Evolutionary conservation across 164 flowering plant genomes (phyloP), one percentile per base, ranked within the genome.

Genomic region (Annona squamosa): DNA sequence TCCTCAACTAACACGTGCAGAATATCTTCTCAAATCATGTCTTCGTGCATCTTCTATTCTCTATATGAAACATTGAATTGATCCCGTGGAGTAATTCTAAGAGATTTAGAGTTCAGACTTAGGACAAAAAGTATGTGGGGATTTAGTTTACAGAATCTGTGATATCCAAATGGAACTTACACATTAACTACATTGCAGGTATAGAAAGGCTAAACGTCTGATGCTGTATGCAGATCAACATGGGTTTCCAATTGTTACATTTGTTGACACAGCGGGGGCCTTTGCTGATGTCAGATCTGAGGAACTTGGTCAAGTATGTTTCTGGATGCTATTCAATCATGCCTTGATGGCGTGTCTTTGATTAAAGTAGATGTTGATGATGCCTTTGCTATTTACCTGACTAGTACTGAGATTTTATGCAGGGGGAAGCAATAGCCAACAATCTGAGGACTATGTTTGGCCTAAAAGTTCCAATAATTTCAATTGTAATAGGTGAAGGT

Each of bases 211-310:
- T 64, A 52, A 73, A 67, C 82, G 79, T 10, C 74, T 80, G 79
- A 80, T 80, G 82, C 45, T 71, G n/a, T 80, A 80, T 71, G 82
- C 82, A 71, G 79, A 77, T 74, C 82, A 80, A 46, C 82, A 80
- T 68, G 75, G 81, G 26, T 63, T 80, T 63, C 82, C 82, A 17
- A 80, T 80, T 57, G 68, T 80, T 16, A 80, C 79, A 70, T 80
- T 80, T 68, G 64, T 80, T 44, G 82, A 80, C 77, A 80, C 82
- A 26, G 79, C 82, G 3, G 79, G 82, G 73, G 82, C 82, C 42
- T 80, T 43, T 80, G 82, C 82, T 42, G 82, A 80, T 69, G 70
- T 80, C 65, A 80, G 74, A 80, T 80, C 82, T 12, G 79, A 80
- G 73, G 79, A 80, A 47, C 77, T 80, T 63, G 82, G 79, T 48